Evolutionary conservation across 2,329 filamentous ascomycete species (phyloP).

Genomic region (Penicillium oxalicum): DNA sequence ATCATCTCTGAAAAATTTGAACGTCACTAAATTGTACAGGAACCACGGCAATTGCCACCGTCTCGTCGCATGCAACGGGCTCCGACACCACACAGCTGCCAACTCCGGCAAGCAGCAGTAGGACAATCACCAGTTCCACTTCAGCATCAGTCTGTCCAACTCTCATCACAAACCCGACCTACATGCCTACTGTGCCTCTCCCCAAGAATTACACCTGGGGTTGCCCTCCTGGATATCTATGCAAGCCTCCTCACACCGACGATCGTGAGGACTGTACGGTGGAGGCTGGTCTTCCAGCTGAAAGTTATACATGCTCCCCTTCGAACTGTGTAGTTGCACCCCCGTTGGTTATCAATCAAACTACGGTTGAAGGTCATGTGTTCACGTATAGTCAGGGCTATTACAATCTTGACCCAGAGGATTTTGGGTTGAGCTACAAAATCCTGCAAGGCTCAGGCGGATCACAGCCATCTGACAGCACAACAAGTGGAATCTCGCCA

Average conservation of each 20-base stretch:
- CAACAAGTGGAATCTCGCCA: neutral
- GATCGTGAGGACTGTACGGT: constrained; percentile 35
- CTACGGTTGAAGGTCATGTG: constrained; percentile 29
- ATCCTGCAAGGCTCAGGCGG: constrained; percentile 44
- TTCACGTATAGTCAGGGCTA: constrained; percentile 53
- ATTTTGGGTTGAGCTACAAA: constrained; percentile 58
- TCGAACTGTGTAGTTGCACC: constrained; percentile 36
- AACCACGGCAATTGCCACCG: neutral
- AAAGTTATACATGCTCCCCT: constrained; percentile 35
- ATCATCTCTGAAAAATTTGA: no score
- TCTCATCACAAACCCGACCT: constrained; percentile 26
- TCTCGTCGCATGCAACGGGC: neutral
- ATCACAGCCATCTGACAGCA: neutral
- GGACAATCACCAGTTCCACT: neutral
- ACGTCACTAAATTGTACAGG: neutral
- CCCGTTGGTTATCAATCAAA: constrained; percentile 17
- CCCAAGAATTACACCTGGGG: constrained; percentile 37
- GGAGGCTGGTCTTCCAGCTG: constrained; percentile 36
- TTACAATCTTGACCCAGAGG: constrained; percentile 58
- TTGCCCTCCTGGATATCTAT: constrained; percentile 41
- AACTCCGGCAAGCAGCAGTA: neutral
- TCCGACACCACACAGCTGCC: no score
- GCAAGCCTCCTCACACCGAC: constrained; percentile 30
- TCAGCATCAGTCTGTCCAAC: constrained; percentile 23
- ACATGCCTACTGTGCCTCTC: constrained; percentile 21